Percentiles rank a stretch among this genome's conserved stretches.
phyloP scores from a whole-genome alignment of 345 rosid species.

The Syzygium jambos region DNA sequence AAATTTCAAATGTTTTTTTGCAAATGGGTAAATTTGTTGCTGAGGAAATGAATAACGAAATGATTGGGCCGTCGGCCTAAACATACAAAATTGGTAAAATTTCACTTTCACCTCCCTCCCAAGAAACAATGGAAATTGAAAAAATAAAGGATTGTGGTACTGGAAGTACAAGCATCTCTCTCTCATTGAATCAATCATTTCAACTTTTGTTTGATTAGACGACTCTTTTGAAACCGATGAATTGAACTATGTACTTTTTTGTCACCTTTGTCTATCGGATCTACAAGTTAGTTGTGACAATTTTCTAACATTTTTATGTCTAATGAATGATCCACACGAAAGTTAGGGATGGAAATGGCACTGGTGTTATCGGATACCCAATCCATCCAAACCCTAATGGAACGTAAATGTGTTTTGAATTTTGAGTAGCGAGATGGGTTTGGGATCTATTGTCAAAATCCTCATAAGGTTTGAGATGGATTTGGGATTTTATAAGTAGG shows the following conservation, averaged over 20 bases:
- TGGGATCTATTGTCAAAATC: not conserved
- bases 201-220: not conserved
- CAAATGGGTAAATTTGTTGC: not conserved
- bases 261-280: not conserved
- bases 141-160: not conserved
- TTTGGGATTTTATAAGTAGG: not conserved
- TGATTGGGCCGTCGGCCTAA: not conserved
- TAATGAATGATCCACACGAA: not conserved
- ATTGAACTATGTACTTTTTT: not conserved
- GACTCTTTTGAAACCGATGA: not conserved
- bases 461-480: not conserved
- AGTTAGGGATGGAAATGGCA: not conserved
- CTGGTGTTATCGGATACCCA: not conserved
- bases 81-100: not conserved
- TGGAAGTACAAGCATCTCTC: not conserved
- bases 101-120: not conserved
- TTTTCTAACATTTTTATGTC: not conserved
- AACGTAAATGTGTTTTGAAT: not conserved
- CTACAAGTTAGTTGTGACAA: not conserved
- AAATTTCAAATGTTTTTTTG: not conserved
- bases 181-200: not conserved
- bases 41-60: not conserved
- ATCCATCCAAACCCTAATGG: not conserved
- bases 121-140: not conserved
- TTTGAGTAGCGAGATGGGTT: not conserved